Conservation (phyloP, 345 rosid genomes). For the Pelargonium nanum region DNA sequence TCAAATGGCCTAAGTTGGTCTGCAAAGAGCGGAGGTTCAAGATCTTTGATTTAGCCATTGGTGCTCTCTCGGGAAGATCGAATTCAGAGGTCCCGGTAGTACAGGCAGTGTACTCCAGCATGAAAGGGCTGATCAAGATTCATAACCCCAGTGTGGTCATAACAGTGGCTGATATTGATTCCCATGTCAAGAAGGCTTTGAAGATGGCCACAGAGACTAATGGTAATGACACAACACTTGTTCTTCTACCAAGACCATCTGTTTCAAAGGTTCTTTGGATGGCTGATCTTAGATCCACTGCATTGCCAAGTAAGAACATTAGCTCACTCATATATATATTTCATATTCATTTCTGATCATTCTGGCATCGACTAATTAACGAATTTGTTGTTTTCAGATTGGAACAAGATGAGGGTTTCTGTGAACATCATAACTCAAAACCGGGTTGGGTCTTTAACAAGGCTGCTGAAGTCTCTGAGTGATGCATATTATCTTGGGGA, state of each 20-base stretch:
- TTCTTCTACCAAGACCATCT: conserved; percentile 64
- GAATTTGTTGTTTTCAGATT: conserved; percentile 39
- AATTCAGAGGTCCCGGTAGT: conserved; percentile 87
- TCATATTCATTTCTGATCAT: no score
- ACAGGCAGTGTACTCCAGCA: conserved; percentile 74
- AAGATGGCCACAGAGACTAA: conserved; percentile 67
- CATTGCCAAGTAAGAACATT: conserved; percentile 72
- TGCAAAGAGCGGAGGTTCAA: conserved; percentile 81
- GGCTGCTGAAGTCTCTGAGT: conserved; percentile 70
- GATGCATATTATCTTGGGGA: conserved; percentile 75
- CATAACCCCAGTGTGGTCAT: conserved; percentile 92
- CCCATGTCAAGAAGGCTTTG: conserved; percentile 77
- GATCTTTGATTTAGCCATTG: conserved; percentile 73
- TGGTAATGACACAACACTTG: conserved; percentile 38
- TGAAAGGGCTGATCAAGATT: conserved; percentile 82
- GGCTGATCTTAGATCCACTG: conserved; percentile 91
- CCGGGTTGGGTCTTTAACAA: conserved; percentile 48
- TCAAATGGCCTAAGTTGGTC: conserved; percentile 67
- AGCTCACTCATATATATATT: neutral
- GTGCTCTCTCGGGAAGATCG: conserved; percentile 48
- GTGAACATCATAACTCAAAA: conserved; percentile 88
- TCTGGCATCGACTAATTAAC: neutral
- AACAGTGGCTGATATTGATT: conserved; percentile 60
- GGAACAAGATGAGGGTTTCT: conserved; percentile 87
- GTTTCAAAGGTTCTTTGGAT: conserved; percentile 86